Conservation (phyloP, 768 basidiomycete genomes). For the Suillus alpinus region DNA sequence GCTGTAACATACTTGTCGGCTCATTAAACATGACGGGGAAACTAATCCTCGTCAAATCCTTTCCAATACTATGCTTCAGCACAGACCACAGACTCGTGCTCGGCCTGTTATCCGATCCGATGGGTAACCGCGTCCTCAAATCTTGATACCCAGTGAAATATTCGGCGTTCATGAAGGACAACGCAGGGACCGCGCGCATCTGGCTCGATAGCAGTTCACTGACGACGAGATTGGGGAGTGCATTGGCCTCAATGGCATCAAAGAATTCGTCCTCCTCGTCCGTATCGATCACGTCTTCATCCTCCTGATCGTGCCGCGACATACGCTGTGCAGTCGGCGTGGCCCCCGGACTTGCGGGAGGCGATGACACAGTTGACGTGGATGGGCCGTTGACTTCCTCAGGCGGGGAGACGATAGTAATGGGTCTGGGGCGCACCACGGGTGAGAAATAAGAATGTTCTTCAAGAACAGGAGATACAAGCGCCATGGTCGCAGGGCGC, state of each 20-base stretch:
- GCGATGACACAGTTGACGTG: constrained; percentile 6
- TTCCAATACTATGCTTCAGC: constrained; percentile 92
- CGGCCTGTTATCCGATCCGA: constrained; percentile 76
- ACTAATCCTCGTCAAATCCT: constrained; percentile 93
- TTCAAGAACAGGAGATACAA: constrained; percentile 15
- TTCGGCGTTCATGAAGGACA: constrained; percentile 36
- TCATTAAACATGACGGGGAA: constrained; percentile 95
- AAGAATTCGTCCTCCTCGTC: constrained; percentile 97
- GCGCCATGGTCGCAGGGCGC: constrained; percentile 17
- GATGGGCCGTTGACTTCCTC: constrained; percentile 2
- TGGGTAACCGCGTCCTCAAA: constrained; percentile 57
- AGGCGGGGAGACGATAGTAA: constrained; percentile 12
- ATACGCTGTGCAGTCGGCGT: constrained; percentile 25
- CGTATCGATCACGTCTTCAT: constrained; percentile 42
- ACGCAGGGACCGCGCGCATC: constrained; percentile 28
- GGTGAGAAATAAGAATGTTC: constrained; percentile 16
- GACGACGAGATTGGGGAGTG: constrained; percentile 72
- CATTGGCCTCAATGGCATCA: constrained; percentile 88
- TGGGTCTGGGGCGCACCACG: constrained; percentile 15
- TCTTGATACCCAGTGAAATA: constrained; percentile 68
- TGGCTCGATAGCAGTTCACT: constrained; percentile 58
- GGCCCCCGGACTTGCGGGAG: not conserved
- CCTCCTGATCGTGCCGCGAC: constrained; percentile 26
- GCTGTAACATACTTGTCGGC: constrained; percentile 94
- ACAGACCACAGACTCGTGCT: constrained; percentile 93